Evolutionary conservation across 495 filamentous ascomycete genomes (phyloP).

Genomic region (Talaromyces borbonicus): DNA sequence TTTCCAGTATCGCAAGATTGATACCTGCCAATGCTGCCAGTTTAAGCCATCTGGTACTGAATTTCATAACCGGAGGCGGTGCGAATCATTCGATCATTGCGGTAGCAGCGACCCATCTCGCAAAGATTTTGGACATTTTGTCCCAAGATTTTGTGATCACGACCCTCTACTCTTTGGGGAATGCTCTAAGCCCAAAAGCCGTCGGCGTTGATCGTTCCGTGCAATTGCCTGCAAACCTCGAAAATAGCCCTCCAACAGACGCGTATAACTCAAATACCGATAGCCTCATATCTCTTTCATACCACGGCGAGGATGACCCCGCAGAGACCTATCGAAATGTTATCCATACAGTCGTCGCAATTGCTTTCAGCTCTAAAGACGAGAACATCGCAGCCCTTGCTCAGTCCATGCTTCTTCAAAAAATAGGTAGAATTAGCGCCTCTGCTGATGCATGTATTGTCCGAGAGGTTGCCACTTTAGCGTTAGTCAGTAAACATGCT

Average conservation of each 20-base stretch:
- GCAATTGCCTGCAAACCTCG: slow-evolving; percentile 6
- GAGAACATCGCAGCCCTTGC: slow-evolving; percentile 88
- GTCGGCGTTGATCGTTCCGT: slow-evolving; percentile 17
- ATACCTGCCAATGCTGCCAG: slow-evolving; percentile 61
- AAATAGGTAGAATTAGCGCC: slow-evolving; percentile 71
- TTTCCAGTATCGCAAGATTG: slow-evolving; percentile 68
- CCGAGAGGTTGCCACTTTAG: slow-evolving; percentile 67
- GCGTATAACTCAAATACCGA: slow-evolving; percentile 33
- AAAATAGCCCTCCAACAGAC: slow-evolving; percentile 15
- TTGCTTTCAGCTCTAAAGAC: slow-evolving; percentile 71
- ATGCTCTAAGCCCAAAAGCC: slow-evolving; percentile 65
- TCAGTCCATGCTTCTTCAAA: slow-evolving; percentile 92
- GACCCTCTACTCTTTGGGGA: slow-evolving; percentile 87
- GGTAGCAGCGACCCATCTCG: slow-evolving; percentile 72
- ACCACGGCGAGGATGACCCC: slow-evolving; percentile 64
- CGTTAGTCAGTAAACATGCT: slow-evolving; percentile 56
- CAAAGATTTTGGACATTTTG: slow-evolving; percentile 64
- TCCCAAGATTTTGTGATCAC: slow-evolving; percentile 92
- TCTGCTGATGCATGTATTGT: slow-evolving; percentile 75
- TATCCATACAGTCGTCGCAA: slow-evolving; percentile 78
- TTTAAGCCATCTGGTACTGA: slow-evolving; percentile 71
- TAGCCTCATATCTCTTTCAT: slow-evolving; percentile 68
- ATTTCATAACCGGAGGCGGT: slow-evolving; percentile 70
- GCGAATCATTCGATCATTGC: slow-evolving; percentile 51
- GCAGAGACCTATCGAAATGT: slow-evolving; percentile 64